These are phyloP conservation scores for Neocatenulostroma microsporum DNA, from an alignment of 2,329 filamentous ascomycete species.

Conservation along the genomic window DNA sequence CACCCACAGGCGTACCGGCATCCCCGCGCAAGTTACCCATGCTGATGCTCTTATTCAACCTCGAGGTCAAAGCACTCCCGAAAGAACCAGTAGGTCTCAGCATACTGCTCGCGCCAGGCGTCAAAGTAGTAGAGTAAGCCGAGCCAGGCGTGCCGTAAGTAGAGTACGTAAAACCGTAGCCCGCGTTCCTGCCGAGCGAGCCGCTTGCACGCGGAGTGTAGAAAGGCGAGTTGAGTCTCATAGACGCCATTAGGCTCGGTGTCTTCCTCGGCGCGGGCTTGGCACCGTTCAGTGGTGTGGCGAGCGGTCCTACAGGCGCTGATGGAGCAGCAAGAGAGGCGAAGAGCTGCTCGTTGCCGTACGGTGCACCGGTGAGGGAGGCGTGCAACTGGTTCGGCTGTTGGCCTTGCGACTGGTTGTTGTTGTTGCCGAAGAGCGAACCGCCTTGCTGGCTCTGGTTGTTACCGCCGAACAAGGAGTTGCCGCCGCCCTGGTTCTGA, in stretches of 20 bases:
- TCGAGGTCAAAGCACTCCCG: slow-evolving; percentile 46
- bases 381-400: slow-evolving; percentile 48
- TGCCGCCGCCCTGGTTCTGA: slow-evolving; percentile 27
- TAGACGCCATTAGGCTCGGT: slow-evolving; percentile 23
- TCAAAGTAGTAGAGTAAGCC: slow-evolving; percentile 48
- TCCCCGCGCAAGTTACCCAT: slow-evolving; percentile 78
- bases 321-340: slow-evolving; percentile 59
- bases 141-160: slow-evolving; percentile 72
- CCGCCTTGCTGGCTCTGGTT: slow-evolving; percentile 40
- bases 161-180: slow-evolving; percentile 84
- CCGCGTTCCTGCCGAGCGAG: slow-evolving; percentile 31
- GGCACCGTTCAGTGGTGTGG: slow-evolving; percentile 72
- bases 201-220: slow-evolving; percentile 56
- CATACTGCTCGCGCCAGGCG: slow-evolving; percentile 59
- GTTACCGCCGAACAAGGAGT: slow-evolving; percentile 35
- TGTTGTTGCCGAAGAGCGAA: slow-evolving; percentile 45
- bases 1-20: slow-evolving; percentile 49
- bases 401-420: slow-evolving; percentile 46
- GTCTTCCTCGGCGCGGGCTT: slow-evolving; percentile 31
- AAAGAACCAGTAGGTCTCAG: slow-evolving; percentile 54
- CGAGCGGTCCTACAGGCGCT: slow-evolving; percentile 76
- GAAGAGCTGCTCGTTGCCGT: slow-evolving; percentile 82
- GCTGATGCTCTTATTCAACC: slow-evolving; percentile 77
- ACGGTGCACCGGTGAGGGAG: slow-evolving; percentile 71
- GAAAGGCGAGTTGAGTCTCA: slow-evolving; percentile 58